phyloP scores from a whole-genome alignment of 1,284 basidiomycete species.

The Ceratobasidium theobromae region DNA sequence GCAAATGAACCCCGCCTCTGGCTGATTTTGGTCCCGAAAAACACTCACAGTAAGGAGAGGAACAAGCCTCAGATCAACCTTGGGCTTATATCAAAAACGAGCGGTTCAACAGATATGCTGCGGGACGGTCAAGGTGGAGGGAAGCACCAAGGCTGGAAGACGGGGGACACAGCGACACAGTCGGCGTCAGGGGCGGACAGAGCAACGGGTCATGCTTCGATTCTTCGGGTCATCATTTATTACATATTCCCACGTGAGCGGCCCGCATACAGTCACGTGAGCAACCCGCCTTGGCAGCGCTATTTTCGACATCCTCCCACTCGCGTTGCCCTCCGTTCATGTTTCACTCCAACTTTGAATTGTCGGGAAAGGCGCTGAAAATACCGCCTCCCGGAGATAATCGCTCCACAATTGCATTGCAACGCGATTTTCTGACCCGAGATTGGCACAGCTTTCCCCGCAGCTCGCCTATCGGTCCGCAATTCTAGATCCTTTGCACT shows the following conservation, averaged over 20 bases:
- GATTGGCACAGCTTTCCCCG: too few relatives aligned
- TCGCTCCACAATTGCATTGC: too few relatives aligned
- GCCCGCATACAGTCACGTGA: slow-evolving; percentile 24
- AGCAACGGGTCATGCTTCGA: slow-evolving; percentile 12
- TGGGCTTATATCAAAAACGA: slow-evolving; percentile 30
- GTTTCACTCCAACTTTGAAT: too few relatives aligned
- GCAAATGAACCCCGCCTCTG: slow-evolving; percentile 12
- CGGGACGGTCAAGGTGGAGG: not conserved
- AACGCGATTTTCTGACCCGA: too few relatives aligned
- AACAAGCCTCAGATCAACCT: slow-evolving; percentile 32
- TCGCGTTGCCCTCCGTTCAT: too few relatives aligned
- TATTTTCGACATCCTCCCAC: too few relatives aligned
- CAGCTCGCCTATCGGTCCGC: too few relatives aligned
- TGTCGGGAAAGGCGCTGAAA: too few relatives aligned
- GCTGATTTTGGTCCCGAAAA: not conserved
- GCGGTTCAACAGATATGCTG: not conserved
- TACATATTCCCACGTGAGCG: slow-evolving; percentile 9
- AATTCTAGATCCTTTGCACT: too few relatives aligned
- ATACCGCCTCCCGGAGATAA: too few relatives aligned
- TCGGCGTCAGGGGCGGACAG: slow-evolving; percentile 12
- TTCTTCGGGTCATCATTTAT: slow-evolving; percentile 6
- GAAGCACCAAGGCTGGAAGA: not conserved
- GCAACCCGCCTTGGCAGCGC: too few relatives aligned
- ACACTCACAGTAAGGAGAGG: slow-evolving; percentile 31
- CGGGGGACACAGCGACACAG: slow-evolving; percentile 29